Evolutionary conservation across 2,329 filamentous ascomycete species (phyloP), one percentile per base, ranked within the genome.

Genomic region (Phaeosphaeriaceae sp.): DNA sequence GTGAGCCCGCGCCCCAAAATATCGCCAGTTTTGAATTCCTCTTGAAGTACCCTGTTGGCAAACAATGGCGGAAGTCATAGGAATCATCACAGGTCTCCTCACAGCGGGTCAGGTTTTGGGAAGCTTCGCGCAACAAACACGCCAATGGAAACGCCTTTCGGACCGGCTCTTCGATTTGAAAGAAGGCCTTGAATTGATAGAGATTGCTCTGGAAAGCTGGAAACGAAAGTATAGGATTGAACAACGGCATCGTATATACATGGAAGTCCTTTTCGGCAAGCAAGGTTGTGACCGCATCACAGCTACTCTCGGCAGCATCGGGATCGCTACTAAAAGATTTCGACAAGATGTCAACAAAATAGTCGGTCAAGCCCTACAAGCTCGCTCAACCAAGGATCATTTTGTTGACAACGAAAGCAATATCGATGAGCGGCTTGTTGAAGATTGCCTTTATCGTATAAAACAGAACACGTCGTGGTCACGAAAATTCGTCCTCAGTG

Each of bases 151-250:
- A 36, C 37, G 43, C 13, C 28, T 65, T 7, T 66, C 60, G 4
- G 50, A 66, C 13, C 56, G 56, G 32, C 54, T 68, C 2, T 54
- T 63, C 45, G 65, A 68, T 39, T 49, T 66, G 6, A 49, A 46
- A 11, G 55, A 65, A 48, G 56, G 57, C 1, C 45, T 68, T 5
- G 33, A 55, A 13, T 58, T 52, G 16, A 51, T 50, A 4, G 52
- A 66, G 40, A 48, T 60, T 17, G 50, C 60, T 8, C 49, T 68
- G 2, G 46, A 61, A n/a, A 51, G 46, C 16, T 67, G 65, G 65
- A 54, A 63, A 21, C 45, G 45, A 3, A 68, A 63, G 37, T 67
- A 53, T 34, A 57, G 64, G 13, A 46, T 67, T 7, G 54, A 59
- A 15, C 45, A 56, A 17, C 51, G 56, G 5, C 61, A 52, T 40